Percentiles rank a stretch among this genome's conserved stretches.
Conservation (phyloP, 441 rosid species). For the Adansonia madagascariensis region DNA sequence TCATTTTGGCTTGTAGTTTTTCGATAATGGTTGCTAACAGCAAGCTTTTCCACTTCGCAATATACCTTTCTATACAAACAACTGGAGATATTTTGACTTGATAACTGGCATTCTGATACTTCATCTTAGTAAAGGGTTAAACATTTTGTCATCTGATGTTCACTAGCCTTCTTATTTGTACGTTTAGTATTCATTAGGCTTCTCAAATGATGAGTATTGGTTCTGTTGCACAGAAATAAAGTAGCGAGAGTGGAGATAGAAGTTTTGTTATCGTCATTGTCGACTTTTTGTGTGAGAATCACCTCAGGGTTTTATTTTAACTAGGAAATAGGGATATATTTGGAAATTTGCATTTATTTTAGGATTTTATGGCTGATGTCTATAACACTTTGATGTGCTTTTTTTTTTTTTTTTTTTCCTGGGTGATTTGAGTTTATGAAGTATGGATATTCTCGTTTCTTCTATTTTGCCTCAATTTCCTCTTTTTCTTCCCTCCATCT, state of each 20-base stretch:
- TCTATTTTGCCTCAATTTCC: background rate
- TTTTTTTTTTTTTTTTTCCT: background rate
- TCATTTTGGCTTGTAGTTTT: background rate
- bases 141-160: conserved; percentile 18
- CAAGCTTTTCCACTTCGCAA: background rate
- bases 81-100: conserved; percentile 13
- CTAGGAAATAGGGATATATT: conserved; percentile 1
- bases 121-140: conserved; percentile 11
- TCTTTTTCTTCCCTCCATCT: background rate
- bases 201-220: background rate
- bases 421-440: background rate
- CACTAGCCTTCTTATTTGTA: background rate
- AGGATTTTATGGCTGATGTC: conserved; percentile 12
- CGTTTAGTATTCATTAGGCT: background rate
- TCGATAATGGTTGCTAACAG: background rate
- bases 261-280: conserved; percentile 3
- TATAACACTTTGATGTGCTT: background rate
- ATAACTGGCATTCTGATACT: conserved; percentile 9
- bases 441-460: background rate
- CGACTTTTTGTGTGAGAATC: conserved; percentile 12
- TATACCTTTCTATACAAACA: background rate
- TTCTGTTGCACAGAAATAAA: conserved; percentile 11
- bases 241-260: conserved; percentile 10
- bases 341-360: background rate
- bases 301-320: background rate